Evolutionary conservation across 2,329 filamentous ascomycete genomes (phyloP).

Genomic region (Cryoendolithus antarcticus): DNA sequence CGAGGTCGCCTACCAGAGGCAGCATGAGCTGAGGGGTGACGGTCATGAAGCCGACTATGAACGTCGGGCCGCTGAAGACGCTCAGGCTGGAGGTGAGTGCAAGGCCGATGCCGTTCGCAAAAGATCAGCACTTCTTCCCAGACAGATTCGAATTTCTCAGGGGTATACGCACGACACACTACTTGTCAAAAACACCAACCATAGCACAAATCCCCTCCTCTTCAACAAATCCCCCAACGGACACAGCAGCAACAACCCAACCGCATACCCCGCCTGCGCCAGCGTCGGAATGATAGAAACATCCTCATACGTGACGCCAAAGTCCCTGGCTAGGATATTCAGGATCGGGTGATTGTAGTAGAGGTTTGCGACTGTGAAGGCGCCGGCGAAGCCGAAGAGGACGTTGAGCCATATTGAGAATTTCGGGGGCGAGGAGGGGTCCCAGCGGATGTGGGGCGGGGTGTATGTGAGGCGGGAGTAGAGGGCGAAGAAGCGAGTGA

Average conservation of each 20-base stretch:
- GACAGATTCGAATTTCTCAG: too few relatives aligned
- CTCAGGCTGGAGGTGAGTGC: conserved; percentile 55
- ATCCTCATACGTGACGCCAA: conserved; percentile 56
- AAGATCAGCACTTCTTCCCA: too few relatives aligned
- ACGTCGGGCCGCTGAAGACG: conserved; percentile 58
- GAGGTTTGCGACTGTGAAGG: conserved; percentile 66
- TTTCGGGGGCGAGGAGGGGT: conserved; percentile 50
- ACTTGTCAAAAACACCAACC: conserved; percentile 51
- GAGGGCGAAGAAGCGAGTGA: too few relatives aligned
- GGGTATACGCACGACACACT: conserved; percentile 44
- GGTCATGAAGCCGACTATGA: conserved; percentile 62
- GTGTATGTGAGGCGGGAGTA: conserved; percentile 34
- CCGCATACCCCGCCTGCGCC: conserved; percentile 68
- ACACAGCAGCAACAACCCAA: conserved; percentile 60
- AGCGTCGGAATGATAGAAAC: conserved; percentile 59
- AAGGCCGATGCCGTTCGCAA: conserved; percentile 50
- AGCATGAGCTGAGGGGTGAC: conserved; percentile 68
- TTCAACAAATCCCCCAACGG: conserved; percentile 60
- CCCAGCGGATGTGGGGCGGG: conserved; percentile 55
- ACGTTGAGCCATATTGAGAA: conserved; percentile 60
- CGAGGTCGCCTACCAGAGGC: conserved; percentile 66
- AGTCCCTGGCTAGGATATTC: conserved; percentile 60
- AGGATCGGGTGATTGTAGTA: conserved; percentile 75
- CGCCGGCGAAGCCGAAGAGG: conserved; percentile 53
- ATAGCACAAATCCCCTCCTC: conserved; percentile 56